Base-by-base conservation (phyloP, 768 basidiomycete species). In the Tylopilus rubrobrunneus region DNA sequence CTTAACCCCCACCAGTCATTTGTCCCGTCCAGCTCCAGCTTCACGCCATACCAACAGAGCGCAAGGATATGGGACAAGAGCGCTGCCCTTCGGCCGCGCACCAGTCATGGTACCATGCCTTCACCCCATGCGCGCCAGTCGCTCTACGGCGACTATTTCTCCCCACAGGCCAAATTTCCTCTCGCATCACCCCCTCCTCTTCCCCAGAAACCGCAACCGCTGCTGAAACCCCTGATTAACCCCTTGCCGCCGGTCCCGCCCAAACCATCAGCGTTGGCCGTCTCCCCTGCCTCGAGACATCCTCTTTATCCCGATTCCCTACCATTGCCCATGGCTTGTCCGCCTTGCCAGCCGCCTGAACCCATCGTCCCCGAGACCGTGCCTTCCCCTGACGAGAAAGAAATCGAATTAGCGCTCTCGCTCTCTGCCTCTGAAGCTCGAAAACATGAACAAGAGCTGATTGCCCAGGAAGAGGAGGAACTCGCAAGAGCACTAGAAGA, bases 401-500 rank as follows among this genome's bases (percentile, higher is more conserved):
- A 76, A 15, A 58, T 76, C 23, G 79, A 74, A 11, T 59, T 78
- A 15, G 79, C 76, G 15, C 58, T 83, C 46, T 79, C 82, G 2
- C 72, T 78, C 51, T 78, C 69, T 12, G 54, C 49, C 1, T 59
- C 78, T 17, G 80, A 80, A 45, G 71, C 74, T 8, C 61, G 48
- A 34, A 59, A 48, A n/a, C 67, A 45, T 19, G 67, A 70, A 42
- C 55, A 62, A 42, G 61, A 53, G 7, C 23, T 71, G 43, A 55
- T 62, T 31, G 59, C 59, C 21, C 65, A 65, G 53, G 87, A 90
- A 63, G 85, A 88, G 53, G 82, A 83, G 29, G 84, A 89, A 41
- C 71, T 90, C 14, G 80, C 80, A 21, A 75, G 75, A 56, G 89
- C 87, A 0, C 59, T 91, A 53, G 76, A 81, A 58, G 78, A 78